These are phyloP conservation scores for Pyracantha coccinea DNA, from an alignment of 331 rosid genomes.

Conservation along the genomic window DNA sequence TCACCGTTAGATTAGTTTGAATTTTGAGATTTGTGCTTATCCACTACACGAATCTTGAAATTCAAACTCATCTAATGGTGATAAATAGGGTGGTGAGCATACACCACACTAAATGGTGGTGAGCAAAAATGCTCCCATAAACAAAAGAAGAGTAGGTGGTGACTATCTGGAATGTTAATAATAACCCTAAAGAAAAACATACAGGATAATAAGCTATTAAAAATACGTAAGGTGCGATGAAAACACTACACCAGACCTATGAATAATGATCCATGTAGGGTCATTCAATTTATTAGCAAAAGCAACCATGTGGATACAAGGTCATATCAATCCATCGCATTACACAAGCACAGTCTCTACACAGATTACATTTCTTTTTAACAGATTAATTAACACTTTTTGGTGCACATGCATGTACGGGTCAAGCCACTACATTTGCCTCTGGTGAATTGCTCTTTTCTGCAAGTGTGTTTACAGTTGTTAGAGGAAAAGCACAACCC, in stretches of 20 bases:
- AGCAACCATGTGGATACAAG: neutral
- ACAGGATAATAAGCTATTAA: neutral
- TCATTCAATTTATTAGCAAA: neutral
- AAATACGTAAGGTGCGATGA: neutral
- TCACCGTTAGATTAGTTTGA: too few species aligned
- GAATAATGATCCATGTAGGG: neutral
- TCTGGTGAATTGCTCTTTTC: conserved; percentile 17
- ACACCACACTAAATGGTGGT: too few species aligned
- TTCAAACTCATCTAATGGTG: too few species aligned
- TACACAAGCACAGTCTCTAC: neutral
- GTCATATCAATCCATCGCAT: neutral
- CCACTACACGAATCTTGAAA: too few species aligned
- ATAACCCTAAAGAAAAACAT: neutral
- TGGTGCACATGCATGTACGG: conserved; percentile 30
- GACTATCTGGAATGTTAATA: neutral
- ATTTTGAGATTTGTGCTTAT: too few species aligned
- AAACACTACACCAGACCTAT: neutral
- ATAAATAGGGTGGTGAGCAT: too few species aligned
- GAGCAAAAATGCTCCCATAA: too few species aligned
- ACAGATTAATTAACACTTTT: neutral
- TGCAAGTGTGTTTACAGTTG: conserved; percentile 15
- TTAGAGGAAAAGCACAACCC: conserved; percentile 1
- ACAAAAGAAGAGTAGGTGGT: neutral
- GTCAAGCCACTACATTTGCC: conserved; percentile 25
- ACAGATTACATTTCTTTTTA: neutral